A percentile compares a stretch with the other conserved stretches of the same genome.
Conservation (phyloP, 2,329 filamentous ascomycete species). For the Fusarium clavum region DNA sequence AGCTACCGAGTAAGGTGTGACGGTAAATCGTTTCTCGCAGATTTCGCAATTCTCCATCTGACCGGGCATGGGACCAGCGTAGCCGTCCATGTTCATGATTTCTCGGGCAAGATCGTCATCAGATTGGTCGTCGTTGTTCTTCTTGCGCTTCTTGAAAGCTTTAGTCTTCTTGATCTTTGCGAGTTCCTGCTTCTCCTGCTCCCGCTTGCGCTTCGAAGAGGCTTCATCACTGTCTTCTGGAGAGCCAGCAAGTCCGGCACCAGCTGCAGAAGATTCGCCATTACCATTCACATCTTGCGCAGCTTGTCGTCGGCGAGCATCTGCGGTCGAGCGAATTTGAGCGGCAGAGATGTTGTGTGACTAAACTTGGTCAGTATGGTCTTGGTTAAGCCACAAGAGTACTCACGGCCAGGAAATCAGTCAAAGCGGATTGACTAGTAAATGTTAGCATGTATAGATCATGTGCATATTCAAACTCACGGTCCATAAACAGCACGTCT, state of each 20-base stretch:
- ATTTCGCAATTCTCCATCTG: slow-evolving; percentile 90
- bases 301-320: slow-evolving; percentile 59
- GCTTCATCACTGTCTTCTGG: slow-evolving; percentile 44
- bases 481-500: slow-evolving; percentile 55
- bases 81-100: slow-evolving; percentile 57
- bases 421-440: slow-evolving; percentile 63
- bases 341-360: slow-evolving; percentile 77
- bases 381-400: neutral
- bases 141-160: slow-evolving; percentile 65
- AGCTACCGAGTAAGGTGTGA: slow-evolving; percentile 87
- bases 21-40: slow-evolving; percentile 90
- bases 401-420: slow-evolving; percentile 64
- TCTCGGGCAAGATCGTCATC: slow-evolving; percentile 63
- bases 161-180: slow-evolving; percentile 74
- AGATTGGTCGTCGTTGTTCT: slow-evolving; percentile 46
- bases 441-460: neutral
- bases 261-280: slow-evolving; percentile 33
- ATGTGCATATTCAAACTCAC: slow-evolving; percentile 43
- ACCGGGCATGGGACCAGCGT: slow-evolving; percentile 72
- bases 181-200: slow-evolving; percentile 62
- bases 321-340: slow-evolving; percentile 64
- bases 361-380: slow-evolving; percentile 52
- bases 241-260: slow-evolving; percentile 44
- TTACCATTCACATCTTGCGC: slow-evolving; percentile 42
- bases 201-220: slow-evolving; percentile 53